Percentiles rank a stretch among this genome's conserved stretches.
Conservation (phyloP, 2,329 filamentous ascomycete genomes). For the Sarocladiaceae sp. region DNA sequence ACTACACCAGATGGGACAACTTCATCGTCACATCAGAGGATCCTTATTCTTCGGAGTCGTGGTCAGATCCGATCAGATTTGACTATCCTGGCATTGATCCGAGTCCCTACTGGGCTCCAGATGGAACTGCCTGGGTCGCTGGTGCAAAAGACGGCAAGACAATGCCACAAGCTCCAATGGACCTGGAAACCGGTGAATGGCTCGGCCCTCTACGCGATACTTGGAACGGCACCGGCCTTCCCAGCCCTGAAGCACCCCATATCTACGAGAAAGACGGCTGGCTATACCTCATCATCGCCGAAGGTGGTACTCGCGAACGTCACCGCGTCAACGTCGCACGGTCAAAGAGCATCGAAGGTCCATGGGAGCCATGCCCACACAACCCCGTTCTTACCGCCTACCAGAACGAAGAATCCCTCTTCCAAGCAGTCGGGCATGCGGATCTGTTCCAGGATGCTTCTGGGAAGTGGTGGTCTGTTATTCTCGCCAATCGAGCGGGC, state of each 20-base stretch:
- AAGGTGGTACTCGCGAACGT: slow-evolving; percentile 39
- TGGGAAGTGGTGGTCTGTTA: slow-evolving; percentile 38
- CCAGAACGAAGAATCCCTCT: slow-evolving; percentile 28
- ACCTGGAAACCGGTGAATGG: slow-evolving; percentile 28
- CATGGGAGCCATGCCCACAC: slow-evolving; percentile 33
- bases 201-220: slow-evolving; percentile 25
- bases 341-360: slow-evolving; percentile 32
- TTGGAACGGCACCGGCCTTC: slow-evolving; percentile 40
- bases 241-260: slow-evolving; percentile 39
- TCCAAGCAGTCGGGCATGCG: slow-evolving; percentile 40
- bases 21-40: slow-evolving; percentile 37
- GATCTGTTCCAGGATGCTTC: slow-evolving; percentile 38
- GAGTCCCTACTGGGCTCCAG: slow-evolving; percentile 17
- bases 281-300: slow-evolving; percentile 45
- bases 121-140: slow-evolving; percentile 30
- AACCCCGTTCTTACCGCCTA: slow-evolving; percentile 42
- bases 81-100: slow-evolving; percentile 18
- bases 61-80: slow-evolving; percentile 30
- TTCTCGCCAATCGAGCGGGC: slow-evolving; percentile 16
- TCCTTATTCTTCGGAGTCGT: slow-evolving; percentile 31
- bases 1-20: slow-evolving; percentile 20
- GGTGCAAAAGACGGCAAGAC: slow-evolving; percentile 21
- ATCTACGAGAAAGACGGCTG: slow-evolving; percentile 36
- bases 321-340: slow-evolving; percentile 41
- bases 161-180: slow-evolving; percentile 21